phyloP scores from a whole-genome alignment of 2,329 filamentous ascomycete genomes.

The Ophiostoma ips region DNA sequence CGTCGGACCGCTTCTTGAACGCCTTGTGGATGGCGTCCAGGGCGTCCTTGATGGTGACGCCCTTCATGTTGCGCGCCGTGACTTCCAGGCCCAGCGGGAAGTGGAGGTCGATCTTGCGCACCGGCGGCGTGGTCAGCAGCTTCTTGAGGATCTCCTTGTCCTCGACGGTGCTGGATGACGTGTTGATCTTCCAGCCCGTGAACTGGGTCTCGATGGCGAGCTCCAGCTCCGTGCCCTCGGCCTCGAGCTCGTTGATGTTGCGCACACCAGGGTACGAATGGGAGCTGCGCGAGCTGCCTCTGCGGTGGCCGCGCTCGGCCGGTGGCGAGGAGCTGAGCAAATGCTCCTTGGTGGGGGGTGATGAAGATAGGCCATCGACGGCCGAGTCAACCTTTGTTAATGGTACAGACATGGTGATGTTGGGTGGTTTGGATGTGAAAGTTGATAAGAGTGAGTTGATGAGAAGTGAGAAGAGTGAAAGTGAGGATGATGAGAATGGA shows the following conservation, averaged over 20 bases:
- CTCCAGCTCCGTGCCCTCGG: slow-evolving; percentile 54
- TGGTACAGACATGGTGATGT: slow-evolving; percentile 30
- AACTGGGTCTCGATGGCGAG: slow-evolving; percentile 74
- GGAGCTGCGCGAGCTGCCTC: slow-evolving; percentile 52
- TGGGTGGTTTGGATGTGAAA: neutral
- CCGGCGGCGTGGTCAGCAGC: slow-evolving; percentile 61
- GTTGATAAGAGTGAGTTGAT: neutral
- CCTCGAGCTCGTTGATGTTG: slow-evolving; percentile 76
- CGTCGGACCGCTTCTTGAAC: slow-evolving; percentile 92
- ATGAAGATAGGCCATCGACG: slow-evolving; percentile 62
- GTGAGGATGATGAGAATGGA: too few relatives aligned
- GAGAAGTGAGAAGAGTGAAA: too few relatives aligned
- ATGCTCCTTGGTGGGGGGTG: slow-evolving; percentile 41
- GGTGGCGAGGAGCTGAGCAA: slow-evolving; percentile 56
- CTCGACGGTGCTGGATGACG: slow-evolving; percentile 61
- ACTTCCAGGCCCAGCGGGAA: slow-evolving; percentile 82
- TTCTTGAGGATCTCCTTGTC: slow-evolving; percentile 77
- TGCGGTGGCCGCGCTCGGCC: slow-evolving; percentile 43
- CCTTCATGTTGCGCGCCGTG: slow-evolving; percentile 79
- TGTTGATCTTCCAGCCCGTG: slow-evolving; percentile 93
- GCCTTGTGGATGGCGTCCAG: slow-evolving; percentile 91
- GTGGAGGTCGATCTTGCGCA: slow-evolving; percentile 90
- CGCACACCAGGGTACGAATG: slow-evolving; percentile 51
- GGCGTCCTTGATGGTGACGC: slow-evolving; percentile 94
- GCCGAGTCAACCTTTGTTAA: slow-evolving; percentile 83